Conservation (phyloP, 768 basidiomycete genomes). For the Strobilomyces confusus region DNA sequence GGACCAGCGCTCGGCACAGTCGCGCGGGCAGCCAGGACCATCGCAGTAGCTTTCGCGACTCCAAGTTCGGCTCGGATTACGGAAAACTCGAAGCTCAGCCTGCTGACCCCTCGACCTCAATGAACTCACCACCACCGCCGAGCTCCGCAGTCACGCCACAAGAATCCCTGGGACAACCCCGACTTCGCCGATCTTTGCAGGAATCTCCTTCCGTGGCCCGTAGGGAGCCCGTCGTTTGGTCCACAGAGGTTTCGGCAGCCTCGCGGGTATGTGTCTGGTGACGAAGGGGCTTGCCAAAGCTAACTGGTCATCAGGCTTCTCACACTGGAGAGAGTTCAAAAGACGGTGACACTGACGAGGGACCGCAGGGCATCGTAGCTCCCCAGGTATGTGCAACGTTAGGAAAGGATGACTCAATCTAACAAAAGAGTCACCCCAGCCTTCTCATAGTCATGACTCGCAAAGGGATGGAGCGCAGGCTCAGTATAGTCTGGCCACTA, state of each 20-base stretch:
- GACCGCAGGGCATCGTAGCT: too few relatives aligned
- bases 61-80: not conserved
- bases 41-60: not conserved
- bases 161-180: not conserved
- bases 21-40: not conserved
- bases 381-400: too few relatives aligned
- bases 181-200: not conserved
- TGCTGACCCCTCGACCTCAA: not conserved
- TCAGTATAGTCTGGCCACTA: too few relatives aligned
- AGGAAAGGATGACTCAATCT: too few relatives aligned
- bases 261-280: not conserved
- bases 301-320: not conserved
- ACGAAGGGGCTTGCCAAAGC: too few relatives aligned
- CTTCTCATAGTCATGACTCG: not conserved
- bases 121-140: not conserved
- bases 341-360: too few relatives aligned
- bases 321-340: too few relatives aligned
- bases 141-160: not conserved
- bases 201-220: too few relatives aligned
- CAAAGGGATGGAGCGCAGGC: not conserved
- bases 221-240: too few relatives aligned
- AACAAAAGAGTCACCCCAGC: too few relatives aligned
- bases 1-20: not conserved
- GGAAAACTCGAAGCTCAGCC: too few relatives aligned
- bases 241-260: not conserved